Evolutionary conservation across 352 stramenopile species (phyloP), one percentile per base, ranked within the genome.

Genomic region (Phytophthora pinifolia): DNA sequence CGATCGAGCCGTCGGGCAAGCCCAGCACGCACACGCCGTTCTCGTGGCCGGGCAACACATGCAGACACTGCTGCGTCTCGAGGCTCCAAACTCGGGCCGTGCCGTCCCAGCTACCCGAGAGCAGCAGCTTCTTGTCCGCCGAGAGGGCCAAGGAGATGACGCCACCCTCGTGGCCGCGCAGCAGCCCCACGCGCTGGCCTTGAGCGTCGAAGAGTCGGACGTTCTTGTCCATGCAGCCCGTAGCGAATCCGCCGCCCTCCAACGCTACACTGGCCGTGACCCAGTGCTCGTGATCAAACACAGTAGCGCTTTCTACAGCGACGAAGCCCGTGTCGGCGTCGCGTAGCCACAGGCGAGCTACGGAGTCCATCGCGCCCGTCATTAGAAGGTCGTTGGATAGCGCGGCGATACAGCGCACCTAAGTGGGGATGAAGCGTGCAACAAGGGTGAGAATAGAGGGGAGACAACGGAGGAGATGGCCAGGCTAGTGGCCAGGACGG

Each of bases 241-340:
- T 90, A 7, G 74, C 82, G 58, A 92, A 92, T 29, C 76, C 82
- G 6, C 69, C 78, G 8, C 53, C 54, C 1, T 67, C 62, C 20
- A 92, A 61, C 18, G 61, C 51, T 39, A 80, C 38, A 18, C 79
- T 65, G 37, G 80, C 75, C 15, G 84, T 94, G 22, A 94, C 73
- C 84, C 84, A 94, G 66, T 94, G 84, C 48, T 91, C 80, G 48
- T 94, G 84, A 43, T 79, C 83, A 49, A 80, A 92, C 34, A 89
- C 70, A 17, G 69, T 73, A 18, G 78, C 74, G 29, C 66, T 77
- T 14, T 86, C 72, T 17, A 92, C 50, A 10, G 67, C 38, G 6
- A 70, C 49, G 52, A 80, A 89, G 4, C 48, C 48, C 6, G 38
- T 34, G 7, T 59, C 22, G 2, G 55, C 25, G 43, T 81, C 67